These are phyloP conservation scores for Ehretia macrophylla DNA, from an alignment of 257 asterid species.

Conservation along the genomic window DNA sequence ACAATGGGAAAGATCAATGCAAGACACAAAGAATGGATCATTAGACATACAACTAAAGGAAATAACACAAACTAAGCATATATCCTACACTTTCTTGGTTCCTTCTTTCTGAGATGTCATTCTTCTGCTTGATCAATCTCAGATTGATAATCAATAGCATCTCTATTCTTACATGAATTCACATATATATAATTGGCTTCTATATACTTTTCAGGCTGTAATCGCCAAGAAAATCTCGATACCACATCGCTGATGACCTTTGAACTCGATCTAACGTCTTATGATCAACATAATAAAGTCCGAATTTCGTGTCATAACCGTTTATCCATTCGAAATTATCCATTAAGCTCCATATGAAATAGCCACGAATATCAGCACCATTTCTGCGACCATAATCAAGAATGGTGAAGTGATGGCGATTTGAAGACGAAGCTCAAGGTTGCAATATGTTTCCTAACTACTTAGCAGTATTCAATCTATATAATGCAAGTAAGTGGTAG, in stretches of 20 bases:
- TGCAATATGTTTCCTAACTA: no score
- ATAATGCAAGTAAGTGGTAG: background rate
- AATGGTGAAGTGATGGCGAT: background rate
- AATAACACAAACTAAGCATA: no score
- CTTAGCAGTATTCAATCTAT: no score
- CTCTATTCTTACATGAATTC: background rate
- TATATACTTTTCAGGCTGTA: constrained; percentile 3
- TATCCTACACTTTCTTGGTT: no score
- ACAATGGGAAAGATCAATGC: no score
- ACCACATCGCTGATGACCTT: constrained; percentile 64
- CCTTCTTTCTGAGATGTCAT: no score
- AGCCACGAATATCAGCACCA: constrained; percentile 69
- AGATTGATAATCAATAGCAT: background rate
- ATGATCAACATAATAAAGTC: constrained; percentile 41
- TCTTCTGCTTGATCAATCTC: background rate
- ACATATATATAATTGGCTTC: background rate
- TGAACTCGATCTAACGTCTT: constrained; percentile 47
- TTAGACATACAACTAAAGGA: no score
- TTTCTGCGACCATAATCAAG: constrained; percentile 24
- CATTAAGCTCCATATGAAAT: constrained; percentile 72
- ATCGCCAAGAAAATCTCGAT: constrained; percentile 41
- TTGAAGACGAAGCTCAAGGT: background rate
- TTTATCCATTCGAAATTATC: constrained; percentile 64
- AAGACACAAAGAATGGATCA: no score
- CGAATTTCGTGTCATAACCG: constrained; percentile 51